phyloP scores from a whole-genome alignment of 2,329 filamentous ascomycete genomes.

The Truncatella angustata region DNA sequence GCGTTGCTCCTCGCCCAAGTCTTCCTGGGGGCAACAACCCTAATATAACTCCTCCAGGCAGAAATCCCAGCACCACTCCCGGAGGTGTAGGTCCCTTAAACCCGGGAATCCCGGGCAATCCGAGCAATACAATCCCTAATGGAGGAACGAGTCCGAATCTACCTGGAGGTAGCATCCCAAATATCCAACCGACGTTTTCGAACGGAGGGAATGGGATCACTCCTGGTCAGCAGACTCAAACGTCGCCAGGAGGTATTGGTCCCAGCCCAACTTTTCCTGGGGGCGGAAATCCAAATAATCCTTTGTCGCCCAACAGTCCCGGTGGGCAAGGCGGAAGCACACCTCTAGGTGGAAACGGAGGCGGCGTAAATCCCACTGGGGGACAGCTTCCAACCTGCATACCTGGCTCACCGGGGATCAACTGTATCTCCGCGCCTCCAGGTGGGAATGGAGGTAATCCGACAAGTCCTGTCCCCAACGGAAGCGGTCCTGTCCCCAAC shows the following conservation, averaged over 20 bases:
- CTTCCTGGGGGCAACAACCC: slow-evolving; percentile 2
- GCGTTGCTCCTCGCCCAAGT: neutral
- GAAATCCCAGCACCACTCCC: slow-evolving; percentile 9
- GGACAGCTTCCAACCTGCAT: slow-evolving; percentile 1
- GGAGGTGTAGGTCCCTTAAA: neutral
- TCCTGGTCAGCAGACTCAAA: slow-evolving; percentile 1
- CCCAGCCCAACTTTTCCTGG: neutral
- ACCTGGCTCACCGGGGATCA: slow-evolving; percentile 4
- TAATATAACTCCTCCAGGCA: no score
- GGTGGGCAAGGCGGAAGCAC: neutral
- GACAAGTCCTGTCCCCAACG: neutral
- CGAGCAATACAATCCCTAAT: neutral
- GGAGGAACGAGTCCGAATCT: neutral
- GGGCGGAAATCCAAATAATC: neutral
- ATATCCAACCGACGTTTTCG: slow-evolving; percentile 1
- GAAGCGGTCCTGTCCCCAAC: neutral
- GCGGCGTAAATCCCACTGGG: neutral
- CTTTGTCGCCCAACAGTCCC: neutral
- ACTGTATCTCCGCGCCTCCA: neutral
- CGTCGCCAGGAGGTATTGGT: neutral
- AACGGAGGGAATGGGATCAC: slow-evolving; percentile 4
- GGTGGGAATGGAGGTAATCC: neutral
- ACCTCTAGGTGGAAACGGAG: neutral
- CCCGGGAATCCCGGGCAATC: neutral
- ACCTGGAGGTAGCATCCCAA: neutral